These are phyloP conservation scores for Eucalyptus caleyi DNA, from an alignment of 345 rosid genomes.

Conservation along the genomic window DNA sequence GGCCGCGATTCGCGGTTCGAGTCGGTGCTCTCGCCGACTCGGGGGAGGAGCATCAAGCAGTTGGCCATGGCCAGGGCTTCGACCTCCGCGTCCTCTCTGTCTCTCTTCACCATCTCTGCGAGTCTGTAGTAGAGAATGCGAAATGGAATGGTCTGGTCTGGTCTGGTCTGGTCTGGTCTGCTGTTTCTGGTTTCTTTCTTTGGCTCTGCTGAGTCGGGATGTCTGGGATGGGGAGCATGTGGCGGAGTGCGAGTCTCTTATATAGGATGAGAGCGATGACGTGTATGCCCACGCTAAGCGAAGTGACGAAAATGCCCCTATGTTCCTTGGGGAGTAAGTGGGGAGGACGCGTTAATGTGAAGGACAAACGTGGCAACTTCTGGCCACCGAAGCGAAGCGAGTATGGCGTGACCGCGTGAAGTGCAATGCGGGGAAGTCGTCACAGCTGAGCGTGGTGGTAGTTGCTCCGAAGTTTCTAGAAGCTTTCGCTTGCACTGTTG, in stretches of 20 bases:
- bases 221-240: neutral
- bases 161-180: neutral
- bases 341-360: neutral
- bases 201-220: neutral
- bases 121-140: neutral
- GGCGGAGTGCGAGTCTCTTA: neutral
- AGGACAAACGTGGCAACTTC: neutral
- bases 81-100: constrained; percentile 10
- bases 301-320: neutral
- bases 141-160: neutral
- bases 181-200: neutral
- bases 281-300: neutral
- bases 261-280: neutral
- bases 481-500: neutral
- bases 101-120: constrained; percentile 25
- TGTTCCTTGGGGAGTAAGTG: neutral
- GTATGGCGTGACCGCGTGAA: neutral
- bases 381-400: neutral
- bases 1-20: neutral
- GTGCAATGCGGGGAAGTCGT: neutral
- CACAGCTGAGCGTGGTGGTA: neutral
- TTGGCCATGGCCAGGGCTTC: constrained; percentile 29
- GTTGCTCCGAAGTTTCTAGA: neutral
- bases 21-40: constrained; percentile 18
- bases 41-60: constrained; percentile 59